Base-by-base conservation (phyloP, 371 early-diverging fungal species). In the Mucor indicus region DNA sequence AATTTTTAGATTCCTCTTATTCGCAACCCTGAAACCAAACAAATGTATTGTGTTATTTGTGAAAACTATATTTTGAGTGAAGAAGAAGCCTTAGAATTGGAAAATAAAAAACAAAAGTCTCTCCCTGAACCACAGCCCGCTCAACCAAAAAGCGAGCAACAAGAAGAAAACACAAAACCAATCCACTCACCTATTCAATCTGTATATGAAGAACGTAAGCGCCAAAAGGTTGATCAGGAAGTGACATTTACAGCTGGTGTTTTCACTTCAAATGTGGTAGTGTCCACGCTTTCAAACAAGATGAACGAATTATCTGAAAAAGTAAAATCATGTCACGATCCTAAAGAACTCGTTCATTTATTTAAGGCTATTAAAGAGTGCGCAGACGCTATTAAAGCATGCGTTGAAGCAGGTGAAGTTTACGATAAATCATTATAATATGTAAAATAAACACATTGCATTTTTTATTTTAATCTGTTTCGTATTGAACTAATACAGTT, bases 31-130 rank as follows among this genome's bases (percentile, higher is more conserved):
- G 69, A 77, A 31, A 54, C 55, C 4, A 81, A 84, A 38, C 72
- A 77, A 42, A 75, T 75, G 64, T 72, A 65, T 31, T 87, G 87
- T 59, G 87, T 87, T 19, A 76, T 84, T 27, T 87, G 87, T 49
- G 75, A 82, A 20, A 77, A 65, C 6, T 53, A 51, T 6, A 70
- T 67, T 40, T 12, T 60, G 29, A 54, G 64, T 3, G 64, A 68
- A 27, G 48, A 60, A 20, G 54, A 63, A 16, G 41, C 48, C 10
- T 25, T 40, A 6, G 44, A 49, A 32, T 25, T 37, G 10, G 33
- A 48, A 15, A 38, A 27, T 19, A 60, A 38, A 23, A 38, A 37
- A 21, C 42, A 12, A 30, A 17, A 37, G 37, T 32, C 19, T n/a
- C 33, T 20, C 19, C 32, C 23, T 35, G 1, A 32, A 13, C 9